Evolutionary conservation across 768 basidiomycete genomes (phyloP).

Genomic region (Xerocomus spinulosus): DNA sequence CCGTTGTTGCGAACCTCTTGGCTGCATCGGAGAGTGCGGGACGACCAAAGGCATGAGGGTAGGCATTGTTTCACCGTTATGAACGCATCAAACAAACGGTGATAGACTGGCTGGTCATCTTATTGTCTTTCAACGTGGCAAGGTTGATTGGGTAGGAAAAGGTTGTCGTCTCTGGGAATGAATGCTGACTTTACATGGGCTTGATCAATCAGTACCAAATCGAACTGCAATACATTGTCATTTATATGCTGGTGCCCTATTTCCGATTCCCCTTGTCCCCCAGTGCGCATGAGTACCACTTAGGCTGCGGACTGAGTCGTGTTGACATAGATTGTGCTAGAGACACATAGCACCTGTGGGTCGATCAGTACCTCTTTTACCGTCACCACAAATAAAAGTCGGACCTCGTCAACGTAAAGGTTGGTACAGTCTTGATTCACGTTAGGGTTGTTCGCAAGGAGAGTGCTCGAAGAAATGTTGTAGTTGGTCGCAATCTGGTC

Average conservation of each 20-base stretch:
- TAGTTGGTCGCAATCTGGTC: conserved; percentile 35
- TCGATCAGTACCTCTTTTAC: background rate
- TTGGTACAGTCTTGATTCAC: conserved; percentile 48
- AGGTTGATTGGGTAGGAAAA: background rate
- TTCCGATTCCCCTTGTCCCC: background rate
- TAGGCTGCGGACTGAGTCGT: conserved; percentile 4
- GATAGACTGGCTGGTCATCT: background rate
- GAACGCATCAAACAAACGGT: background rate
- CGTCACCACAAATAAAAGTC: background rate
- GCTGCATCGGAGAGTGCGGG: conserved; percentile 24
- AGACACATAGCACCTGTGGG: conserved; percentile 26
- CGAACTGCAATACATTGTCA: background rate
- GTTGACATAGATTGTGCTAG: conserved; percentile 23
- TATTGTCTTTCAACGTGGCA: background rate
- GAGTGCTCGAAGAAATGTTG: conserved; percentile 41
- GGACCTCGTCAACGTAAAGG: conserved; percentile 58
- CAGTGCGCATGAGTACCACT: background rate
- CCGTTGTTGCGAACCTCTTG: conserved; percentile 45
- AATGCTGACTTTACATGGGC: background rate
- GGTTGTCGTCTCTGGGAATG: too few species aligned
- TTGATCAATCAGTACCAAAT: background rate
- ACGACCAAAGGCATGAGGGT: conserved; percentile 11
- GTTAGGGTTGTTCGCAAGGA: conserved; percentile 64
- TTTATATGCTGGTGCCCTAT: background rate
- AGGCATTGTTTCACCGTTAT: background rate